Evolutionary conservation across 2,329 filamentous ascomycete genomes (phyloP).

Genomic region (Orbilia oligospora): DNA sequence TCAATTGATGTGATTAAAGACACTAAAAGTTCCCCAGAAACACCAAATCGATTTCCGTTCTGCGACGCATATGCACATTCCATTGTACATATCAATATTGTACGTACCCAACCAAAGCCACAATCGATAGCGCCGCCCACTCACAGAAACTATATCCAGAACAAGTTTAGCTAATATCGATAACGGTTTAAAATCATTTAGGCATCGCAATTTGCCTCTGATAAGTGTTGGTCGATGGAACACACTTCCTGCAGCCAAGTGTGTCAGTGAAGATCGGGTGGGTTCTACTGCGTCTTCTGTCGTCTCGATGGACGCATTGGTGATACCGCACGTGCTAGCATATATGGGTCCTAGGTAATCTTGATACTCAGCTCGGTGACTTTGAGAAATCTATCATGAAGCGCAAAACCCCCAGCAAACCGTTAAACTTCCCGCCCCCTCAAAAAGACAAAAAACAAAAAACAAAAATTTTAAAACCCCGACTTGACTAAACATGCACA

Average conservation of each 20-base stretch:
- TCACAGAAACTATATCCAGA: neutral
- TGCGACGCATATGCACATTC: neutral
- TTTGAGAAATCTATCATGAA: neutral
- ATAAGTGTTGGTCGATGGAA: neutral
- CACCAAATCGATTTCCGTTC: neutral
- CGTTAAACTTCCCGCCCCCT: slow-evolving; percentile 11
- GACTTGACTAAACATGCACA: neutral
- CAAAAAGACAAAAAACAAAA: neutral
- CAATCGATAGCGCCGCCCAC: neutral
- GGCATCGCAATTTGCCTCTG: neutral
- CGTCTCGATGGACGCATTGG: neutral
- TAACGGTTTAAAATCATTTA: neutral
- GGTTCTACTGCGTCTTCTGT: neutral
- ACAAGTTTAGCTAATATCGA: neutral
- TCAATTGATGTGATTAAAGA: neutral
- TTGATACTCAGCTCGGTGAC: neutral
- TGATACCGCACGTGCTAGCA: neutral
- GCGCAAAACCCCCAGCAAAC: neutral
- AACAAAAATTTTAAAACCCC: no score
- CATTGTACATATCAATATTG: neutral
- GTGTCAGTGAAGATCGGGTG: neutral
- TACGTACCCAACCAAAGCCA: neutral
- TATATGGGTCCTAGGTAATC: neutral
- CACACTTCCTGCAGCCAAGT: neutral
- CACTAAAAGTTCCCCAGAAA: neutral